phyloP scores from a whole-genome alignment of 2,329 filamentous ascomycete species.

The Hypocreales sp. region DNA sequence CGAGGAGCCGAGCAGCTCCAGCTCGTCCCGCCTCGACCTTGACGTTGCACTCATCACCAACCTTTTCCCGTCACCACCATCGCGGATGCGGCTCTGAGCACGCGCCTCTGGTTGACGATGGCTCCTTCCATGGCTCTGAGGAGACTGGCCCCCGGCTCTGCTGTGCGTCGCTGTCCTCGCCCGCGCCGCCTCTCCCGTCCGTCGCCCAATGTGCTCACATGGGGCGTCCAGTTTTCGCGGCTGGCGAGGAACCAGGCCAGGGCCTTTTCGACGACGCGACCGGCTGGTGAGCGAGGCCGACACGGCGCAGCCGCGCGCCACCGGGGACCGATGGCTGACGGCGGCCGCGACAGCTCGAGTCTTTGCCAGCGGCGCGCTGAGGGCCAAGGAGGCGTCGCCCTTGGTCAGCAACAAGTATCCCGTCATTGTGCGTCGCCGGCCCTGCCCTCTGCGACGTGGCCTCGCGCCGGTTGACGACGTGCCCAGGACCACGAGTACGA shows the following conservation, averaged over 20 bases:
- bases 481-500: slow-evolving; percentile 92
- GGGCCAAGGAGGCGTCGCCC: slow-evolving; percentile 84
- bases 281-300: slow-evolving; percentile 44
- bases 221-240: slow-evolving; percentile 41
- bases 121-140: slow-evolving; percentile 51
- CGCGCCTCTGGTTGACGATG: slow-evolving; percentile 23
- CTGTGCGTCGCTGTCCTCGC: slow-evolving; percentile 31
- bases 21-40: too few species aligned
- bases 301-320: neutral
- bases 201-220: slow-evolving; percentile 1
- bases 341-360: slow-evolving; percentile 48
- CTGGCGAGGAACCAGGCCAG: slow-evolving; percentile 49
- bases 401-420: slow-evolving; percentile 84
- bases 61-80: slow-evolving; percentile 2
- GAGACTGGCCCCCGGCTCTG: slow-evolving; percentile 38
- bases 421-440: slow-evolving; percentile 58
- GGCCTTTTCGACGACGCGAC: slow-evolving; percentile 75
- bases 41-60: too few species aligned
- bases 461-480: slow-evolving; percentile 36
- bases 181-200: slow-evolving; percentile 4
- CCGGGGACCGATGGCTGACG: neutral
- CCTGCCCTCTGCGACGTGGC: slow-evolving; percentile 29
- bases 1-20: slow-evolving; percentile 20
- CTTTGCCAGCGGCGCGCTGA: slow-evolving; percentile 69
- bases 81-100: slow-evolving; percentile 17